Evolutionary conservation across 164 flowering plant species (phyloP), one percentile per base, ranked within the genome.

Genomic region (Saururus chinensis): DNA sequence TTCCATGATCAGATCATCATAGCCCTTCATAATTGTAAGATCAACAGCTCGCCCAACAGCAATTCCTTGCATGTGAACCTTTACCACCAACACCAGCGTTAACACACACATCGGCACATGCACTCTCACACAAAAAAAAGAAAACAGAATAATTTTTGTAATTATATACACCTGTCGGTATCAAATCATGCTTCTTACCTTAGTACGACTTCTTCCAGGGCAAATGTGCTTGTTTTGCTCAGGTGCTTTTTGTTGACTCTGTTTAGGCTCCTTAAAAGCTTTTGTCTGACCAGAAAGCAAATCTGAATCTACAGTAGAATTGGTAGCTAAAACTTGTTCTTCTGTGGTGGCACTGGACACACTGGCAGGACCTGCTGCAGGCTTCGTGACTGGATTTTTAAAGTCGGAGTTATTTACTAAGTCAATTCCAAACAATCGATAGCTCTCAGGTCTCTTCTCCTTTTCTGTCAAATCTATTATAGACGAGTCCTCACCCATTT

Each of bases 61-160:
- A 22, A 86, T 68, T 4, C 98, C 98, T 70, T 87, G 92, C 98
- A 92, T 92, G 74, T 83, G 96, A 51, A 92, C 98, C 96, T 92
- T 49, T 56, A 14, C 60, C 59, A 63, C 54, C 40, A 25, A 24
- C 30, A 53, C 19, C 10, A 26, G 16, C 48, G 9, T 49, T 22
- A n/a, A 42, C 49, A 42, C n/a, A n/a, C n/a, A n/a, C n/a, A n/a
- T n/a, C n/a, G n/a, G n/a, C n/a, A n/a, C n/a, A n/a, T n/a, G n/a
- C n/a, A n/a, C n/a, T n/a, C n/a, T n/a, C n/a, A n/a, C n/a, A n/a
- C 4, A 42, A 17, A 23, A 37, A 42, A 24, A 35, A 4, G 35
- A 40, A 20, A 42, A 42, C 1, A 42, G 49, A 42, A 10, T 10
- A 42, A 10, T 42, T 4, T 4, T 42, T 14, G 17, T 4, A 4